These are phyloP conservation scores for Coprinellus aureogranulatus DNA, from an alignment of 768 basidiomycete genomes.

Conservation along the genomic window DNA sequence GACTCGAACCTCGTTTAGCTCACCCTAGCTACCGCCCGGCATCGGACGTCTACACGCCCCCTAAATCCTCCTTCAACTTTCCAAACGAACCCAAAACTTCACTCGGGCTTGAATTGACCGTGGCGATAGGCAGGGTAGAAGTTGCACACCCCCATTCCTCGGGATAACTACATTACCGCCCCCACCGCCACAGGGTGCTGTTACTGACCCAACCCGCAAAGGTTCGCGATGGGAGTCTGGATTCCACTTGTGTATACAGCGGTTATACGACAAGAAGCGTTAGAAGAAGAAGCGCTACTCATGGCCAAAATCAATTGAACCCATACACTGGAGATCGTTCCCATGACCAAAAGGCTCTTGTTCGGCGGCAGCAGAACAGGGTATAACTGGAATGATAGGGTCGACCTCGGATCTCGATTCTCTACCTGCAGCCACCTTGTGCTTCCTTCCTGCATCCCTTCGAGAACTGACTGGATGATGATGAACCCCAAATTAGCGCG, in stretches of 20 bases:
- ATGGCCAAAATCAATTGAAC: neutral
- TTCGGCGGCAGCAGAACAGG: neutral
- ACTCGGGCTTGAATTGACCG: neutral
- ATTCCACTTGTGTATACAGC: neutral
- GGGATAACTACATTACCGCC: constrained; percentile 1
- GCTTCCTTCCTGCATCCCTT: neutral
- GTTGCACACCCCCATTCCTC: neutral
- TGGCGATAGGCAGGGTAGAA: neutral
- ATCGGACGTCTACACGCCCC: neutral
- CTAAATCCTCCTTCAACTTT: neutral
- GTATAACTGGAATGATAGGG: constrained; percentile 1
- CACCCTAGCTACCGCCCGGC: neutral
- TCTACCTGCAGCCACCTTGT: neutral
- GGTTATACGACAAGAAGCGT: neutral
- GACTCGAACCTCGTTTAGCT: neutral
- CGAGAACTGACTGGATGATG: neutral
- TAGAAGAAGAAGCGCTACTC: neutral
- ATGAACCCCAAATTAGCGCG: neutral
- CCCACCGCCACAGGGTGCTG: neutral
- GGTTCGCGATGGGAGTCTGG: constrained; percentile 1
- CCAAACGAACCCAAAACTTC: neutral
- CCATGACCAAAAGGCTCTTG: neutral
- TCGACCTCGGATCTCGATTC: constrained; percentile 8
- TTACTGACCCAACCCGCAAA: neutral
- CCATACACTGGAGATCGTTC: neutral